Evolutionary conservation across 805 yeast species (phyloP), one percentile per base, ranked within the genome.

Genomic region (Pichia cabralensis): DNA sequence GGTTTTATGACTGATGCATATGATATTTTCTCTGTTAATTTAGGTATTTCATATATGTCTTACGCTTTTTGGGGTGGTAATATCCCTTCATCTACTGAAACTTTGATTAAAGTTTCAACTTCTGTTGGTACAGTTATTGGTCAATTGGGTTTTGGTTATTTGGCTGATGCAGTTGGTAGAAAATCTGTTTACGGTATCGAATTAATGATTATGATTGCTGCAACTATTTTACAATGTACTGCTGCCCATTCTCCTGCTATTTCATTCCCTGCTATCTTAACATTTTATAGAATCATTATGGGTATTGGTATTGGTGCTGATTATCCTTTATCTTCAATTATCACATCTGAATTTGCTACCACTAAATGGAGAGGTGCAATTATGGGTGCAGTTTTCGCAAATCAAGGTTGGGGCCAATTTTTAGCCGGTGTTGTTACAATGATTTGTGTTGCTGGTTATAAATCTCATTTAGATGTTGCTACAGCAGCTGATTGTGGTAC

Each of bases 291-390:
- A 75, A 77, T 85, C 45, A 53, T 85, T 43, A 80, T 78, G 84
- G 96, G 96, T 69, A 79, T 86, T 50, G 96, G 96, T 74, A 86
- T 85, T 50, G 96, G 96, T 67, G 96, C 95, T 69, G 96, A 85
- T 65, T 85, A 85, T 60, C 95, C 96, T 48, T 69, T 86, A 53
- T 83, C 95, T 18, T 83, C 95, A n/a, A 80, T 85, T 56, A 85
- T 85, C 46, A 80, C 95, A 10, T 79, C 95, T 36, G 96, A 85
- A 67, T 85, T 85, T 53, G 74, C 95, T 18, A 83, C 95, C 40
- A 85, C 95, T 46, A 84, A 81, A 61, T 85, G 95, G 94, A 82
- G 96, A 76, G 96, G 96, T 71, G 95, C 95, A 45, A 84, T 85
- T 51, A 85, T 85, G 95, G 86, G 84, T 55, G 94, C 95, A 21